Percentiles rank a stretch among this genome's conserved stretches.
Conservation (phyloP, 1,139 yeast genomes). For the Zygosaccharomyces pseudobailii region DNA sequence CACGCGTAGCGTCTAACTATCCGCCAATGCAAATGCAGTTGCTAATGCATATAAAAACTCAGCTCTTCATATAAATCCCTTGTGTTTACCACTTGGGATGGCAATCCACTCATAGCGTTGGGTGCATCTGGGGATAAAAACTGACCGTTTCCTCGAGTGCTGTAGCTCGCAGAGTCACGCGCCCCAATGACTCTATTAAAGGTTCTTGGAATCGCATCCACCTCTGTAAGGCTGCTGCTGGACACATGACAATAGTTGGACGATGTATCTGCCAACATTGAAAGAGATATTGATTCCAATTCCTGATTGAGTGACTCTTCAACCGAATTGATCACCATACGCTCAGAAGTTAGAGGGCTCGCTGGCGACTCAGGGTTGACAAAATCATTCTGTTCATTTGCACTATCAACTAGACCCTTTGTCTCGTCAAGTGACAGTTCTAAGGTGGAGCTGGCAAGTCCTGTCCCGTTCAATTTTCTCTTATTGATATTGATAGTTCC, state of each 20-base stretch:
- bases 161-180: not conserved
- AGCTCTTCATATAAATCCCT: constrained; percentile 26
- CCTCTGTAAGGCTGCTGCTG: constrained; percentile 6
- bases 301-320: constrained; percentile 7
- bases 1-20: no score
- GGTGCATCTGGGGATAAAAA: not conserved
- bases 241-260: constrained; percentile 8
- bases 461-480: not conserved
- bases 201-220: constrained; percentile 14
- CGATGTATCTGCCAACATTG: constrained; percentile 9
- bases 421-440: constrained; percentile 1
- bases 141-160: not conserved
- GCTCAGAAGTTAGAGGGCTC: constrained; percentile 3
- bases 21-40: not conserved
- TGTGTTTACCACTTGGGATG: constrained; percentile 24
- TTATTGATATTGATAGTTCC: not conserved
- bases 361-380: constrained; percentile 1
- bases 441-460: not conserved
- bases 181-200: constrained; percentile 12
- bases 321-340: not conserved
- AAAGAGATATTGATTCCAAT: constrained; percentile 11
- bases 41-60: constrained; percentile 23
- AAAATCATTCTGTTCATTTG: not conserved
- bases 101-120: constrained; percentile 10
- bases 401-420: not conserved